These are phyloP conservation scores for Sphagnum tenellum DNA, from an alignment of 225 moss, liverwort and hornwort genomes.

Conservation along the genomic window DNA sequence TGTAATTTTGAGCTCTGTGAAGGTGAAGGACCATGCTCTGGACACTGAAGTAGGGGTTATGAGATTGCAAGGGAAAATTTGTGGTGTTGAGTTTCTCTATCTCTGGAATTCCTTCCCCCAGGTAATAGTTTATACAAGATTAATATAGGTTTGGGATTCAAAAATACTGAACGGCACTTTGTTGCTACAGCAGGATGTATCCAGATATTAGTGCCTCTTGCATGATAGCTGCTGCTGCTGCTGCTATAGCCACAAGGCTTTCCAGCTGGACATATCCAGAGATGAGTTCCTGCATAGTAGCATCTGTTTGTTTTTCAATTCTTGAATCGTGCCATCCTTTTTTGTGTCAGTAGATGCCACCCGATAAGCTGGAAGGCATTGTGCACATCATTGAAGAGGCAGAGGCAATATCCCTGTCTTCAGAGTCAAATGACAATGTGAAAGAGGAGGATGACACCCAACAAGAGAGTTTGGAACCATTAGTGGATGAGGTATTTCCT, in stretches of 20 bases:
- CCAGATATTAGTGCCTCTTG: no score
- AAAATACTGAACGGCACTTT: no score
- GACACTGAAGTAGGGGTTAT: slow-evolving; percentile 68
- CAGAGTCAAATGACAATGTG: neutral
- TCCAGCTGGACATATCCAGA: no score
- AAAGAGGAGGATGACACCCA: neutral
- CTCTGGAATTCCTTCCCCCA: slow-evolving; percentile 95
- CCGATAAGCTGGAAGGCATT: slow-evolving; percentile 54
- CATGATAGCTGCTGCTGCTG: no score
- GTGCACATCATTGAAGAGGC: slow-evolving; percentile 57
- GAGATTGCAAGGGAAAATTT: slow-evolving; percentile 66
- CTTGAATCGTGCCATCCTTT: no score
- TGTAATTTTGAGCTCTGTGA: slow-evolving; percentile 3
- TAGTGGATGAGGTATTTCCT: slow-evolving; percentile 15
- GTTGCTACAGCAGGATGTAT: no score
- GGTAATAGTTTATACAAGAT: slow-evolving; percentile 14
- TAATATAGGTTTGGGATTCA: no score
- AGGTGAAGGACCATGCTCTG: slow-evolving; percentile 89
- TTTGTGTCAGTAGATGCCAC: slow-evolving; percentile 45
- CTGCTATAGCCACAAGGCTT: no score
- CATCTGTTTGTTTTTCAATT: no score
- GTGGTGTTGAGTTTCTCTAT: slow-evolving; percentile 87
- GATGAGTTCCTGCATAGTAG: no score
- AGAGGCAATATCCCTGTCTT: slow-evolving; percentile 21
- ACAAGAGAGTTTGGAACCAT: slow-evolving; percentile 9